A percentile compares a stretch with the other conserved stretches of the same genome.
Conservation (phyloP, 2,329 filamentous ascomycete species). For the Ophiostoma perfectum region DNA sequence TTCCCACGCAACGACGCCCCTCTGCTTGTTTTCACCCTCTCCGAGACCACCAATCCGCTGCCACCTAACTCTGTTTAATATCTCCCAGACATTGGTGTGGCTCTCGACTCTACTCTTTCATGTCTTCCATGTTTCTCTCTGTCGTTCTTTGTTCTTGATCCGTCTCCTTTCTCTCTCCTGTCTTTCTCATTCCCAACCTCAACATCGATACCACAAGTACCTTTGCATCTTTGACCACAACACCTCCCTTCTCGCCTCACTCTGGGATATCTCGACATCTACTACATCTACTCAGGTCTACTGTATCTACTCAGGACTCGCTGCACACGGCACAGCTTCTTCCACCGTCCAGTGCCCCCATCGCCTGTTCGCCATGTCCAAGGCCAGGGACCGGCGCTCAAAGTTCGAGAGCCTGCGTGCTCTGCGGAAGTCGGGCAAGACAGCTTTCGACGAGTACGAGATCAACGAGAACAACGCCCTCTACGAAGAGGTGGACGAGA, state of each 20-base stretch:
- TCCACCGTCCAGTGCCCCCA: not conserved
- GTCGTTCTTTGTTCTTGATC: not conserved
- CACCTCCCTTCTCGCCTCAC: not conserved
- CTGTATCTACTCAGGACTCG: too few species aligned
- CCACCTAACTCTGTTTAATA: constrained; percentile 4
- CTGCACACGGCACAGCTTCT: not conserved
- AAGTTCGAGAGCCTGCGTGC: constrained; percentile 74
- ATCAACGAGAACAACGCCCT: constrained; percentile 77
- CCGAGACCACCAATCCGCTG: constrained; percentile 6
- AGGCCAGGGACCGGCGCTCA: constrained; percentile 34
- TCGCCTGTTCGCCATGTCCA: constrained; percentile 33
- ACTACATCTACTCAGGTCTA: too few species aligned
- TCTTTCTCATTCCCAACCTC: too few species aligned
- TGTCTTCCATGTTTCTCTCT: not conserved
- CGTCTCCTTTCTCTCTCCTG: not conserved
- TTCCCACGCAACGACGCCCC: constrained; percentile 1
- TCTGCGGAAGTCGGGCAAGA: constrained; percentile 83
- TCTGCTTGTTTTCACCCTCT: not conserved
- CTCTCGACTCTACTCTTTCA: too few species aligned
- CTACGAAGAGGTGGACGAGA: constrained; percentile 95
- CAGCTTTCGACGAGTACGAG: constrained; percentile 79
- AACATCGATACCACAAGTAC: too few species aligned
- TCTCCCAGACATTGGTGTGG: not conserved
- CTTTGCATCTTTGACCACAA: too few species aligned
- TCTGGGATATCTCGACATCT: not conserved